phyloP scores from a whole-genome alignment of 2,329 filamentous ascomycete genomes.

The Epichloe brachyelytri region DNA sequence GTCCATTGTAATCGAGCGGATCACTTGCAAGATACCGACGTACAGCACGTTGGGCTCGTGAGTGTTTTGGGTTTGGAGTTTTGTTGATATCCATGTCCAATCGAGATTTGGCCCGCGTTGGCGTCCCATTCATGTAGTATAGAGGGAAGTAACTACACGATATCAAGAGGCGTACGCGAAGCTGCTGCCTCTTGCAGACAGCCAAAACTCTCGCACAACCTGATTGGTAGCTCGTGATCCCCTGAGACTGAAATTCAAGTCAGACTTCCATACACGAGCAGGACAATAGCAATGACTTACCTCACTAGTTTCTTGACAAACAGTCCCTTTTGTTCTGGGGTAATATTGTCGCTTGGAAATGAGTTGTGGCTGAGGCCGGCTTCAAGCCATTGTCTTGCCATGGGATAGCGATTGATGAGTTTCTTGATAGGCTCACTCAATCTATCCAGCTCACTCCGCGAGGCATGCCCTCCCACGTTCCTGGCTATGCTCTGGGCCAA shows the following conservation, averaged over 20 bases:
- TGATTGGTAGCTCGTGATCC: conserved; percentile 52
- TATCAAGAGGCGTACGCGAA: conserved; percentile 46
- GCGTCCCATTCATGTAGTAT: not conserved
- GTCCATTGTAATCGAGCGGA: not conserved
- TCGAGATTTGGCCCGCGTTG: not conserved
- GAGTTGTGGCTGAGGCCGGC: conserved; percentile 39
- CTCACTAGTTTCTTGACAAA: conserved; percentile 56
- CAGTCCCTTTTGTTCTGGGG: conserved; percentile 42
- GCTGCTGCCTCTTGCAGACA: conserved; percentile 48
- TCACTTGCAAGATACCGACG: not conserved
- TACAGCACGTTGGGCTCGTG: not conserved
- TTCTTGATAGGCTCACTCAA: conserved; percentile 60
- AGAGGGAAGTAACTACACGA: not conserved
- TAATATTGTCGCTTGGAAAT: conserved; percentile 48
- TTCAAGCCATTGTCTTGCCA: conserved; percentile 50
- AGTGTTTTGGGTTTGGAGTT: not conserved
- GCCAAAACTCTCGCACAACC: conserved; percentile 59
- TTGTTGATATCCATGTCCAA: not conserved
- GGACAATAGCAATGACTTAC: conserved; percentile 19
- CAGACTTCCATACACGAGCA: not conserved
- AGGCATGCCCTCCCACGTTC: conserved; percentile 55
- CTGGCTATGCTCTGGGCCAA: conserved; percentile 46
- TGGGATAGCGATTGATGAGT: conserved; percentile 42
- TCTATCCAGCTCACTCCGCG: conserved; percentile 59
- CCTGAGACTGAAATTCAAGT: conserved; percentile 36